These are phyloP conservation scores for Kodamaea alishanica DNA, from an alignment of 1,139 yeast genomes.

Conservation along the genomic window DNA sequence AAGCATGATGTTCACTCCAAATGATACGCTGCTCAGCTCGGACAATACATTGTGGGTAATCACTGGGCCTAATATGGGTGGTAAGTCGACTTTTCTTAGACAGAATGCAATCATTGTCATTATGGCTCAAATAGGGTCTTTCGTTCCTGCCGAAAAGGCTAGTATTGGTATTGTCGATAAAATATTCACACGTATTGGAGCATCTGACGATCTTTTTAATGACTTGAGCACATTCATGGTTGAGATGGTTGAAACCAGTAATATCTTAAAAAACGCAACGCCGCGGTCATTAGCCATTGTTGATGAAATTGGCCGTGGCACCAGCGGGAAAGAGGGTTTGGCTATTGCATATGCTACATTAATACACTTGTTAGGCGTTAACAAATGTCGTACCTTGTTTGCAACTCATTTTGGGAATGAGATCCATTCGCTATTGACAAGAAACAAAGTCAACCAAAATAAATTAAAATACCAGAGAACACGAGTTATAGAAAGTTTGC, in stretches of 20 bases:
- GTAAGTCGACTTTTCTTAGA: conserved; percentile 84
- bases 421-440: conserved; percentile 32
- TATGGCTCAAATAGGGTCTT: conserved; percentile 86
- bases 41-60: conserved; percentile 57
- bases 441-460: conserved; percentile 25
- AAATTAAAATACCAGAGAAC: conserved; percentile 51
- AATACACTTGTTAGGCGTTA: conserved; percentile 49
- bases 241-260: conserved; percentile 93
- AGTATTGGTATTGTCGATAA: conserved; percentile 78
- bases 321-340: conserved; percentile 84
- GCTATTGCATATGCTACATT: conserved; percentile 87
- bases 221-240: conserved; percentile 96
- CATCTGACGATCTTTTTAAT: conserved; percentile 83
- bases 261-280: conserved; percentile 75
- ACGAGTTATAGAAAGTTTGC: conserved; percentile 27
- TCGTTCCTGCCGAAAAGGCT: conserved; percentile 77
- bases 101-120: conserved; percentile 84
- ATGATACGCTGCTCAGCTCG: conserved; percentile 43
- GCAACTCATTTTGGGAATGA: conserved; percentile 93
- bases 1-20: conserved; percentile 53
- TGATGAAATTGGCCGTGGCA: conserved; percentile 97
- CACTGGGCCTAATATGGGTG: conserved; percentile 98
- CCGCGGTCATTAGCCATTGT: conserved; percentile 74
- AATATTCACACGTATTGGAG: conserved; percentile 84
- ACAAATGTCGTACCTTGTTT: conserved; percentile 73